Percentiles rank a stretch among this genome's conserved stretches.
Conservation (phyloP, 768 basidiomycete genomes). For the Plicaturopsis crispa region DNA sequence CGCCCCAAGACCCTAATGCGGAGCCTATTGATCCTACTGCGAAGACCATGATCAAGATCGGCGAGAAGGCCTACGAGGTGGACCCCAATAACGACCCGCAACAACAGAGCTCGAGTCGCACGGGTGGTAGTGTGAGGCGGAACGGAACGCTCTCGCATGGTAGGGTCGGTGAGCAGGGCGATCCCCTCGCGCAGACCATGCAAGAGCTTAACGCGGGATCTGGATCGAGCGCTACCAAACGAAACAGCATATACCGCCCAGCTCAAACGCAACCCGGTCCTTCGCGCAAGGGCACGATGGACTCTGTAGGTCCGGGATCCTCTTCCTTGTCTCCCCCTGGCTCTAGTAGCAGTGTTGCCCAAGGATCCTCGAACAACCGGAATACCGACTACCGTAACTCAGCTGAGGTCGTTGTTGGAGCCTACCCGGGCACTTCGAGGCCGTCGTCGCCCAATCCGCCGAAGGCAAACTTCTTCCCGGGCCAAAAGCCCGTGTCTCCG, state of each 20-base stretch:
- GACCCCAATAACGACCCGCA: conserved; percentile 65
- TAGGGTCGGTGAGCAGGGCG: conserved; percentile 32
- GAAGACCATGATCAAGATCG: conserved; percentile 65
- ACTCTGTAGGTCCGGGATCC: conserved; percentile 13
- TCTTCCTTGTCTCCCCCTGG: conserved; percentile 33
- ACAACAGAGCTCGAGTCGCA: no score
- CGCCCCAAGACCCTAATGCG: conserved; percentile 39
- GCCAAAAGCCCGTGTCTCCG: conserved; percentile 19
- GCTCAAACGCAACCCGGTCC: conserved; percentile 10
- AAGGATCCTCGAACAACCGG: conserved; percentile 27
- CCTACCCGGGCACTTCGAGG: conserved; percentile 62
- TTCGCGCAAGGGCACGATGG: conserved; percentile 17
- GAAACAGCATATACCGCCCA: conserved; percentile 17
- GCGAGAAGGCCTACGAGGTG: conserved; percentile 57
- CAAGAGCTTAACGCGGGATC: conserved; percentile 35
- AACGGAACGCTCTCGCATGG: conserved; percentile 10
- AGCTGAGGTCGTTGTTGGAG: conserved; percentile 74
- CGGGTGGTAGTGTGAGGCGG: neutral
- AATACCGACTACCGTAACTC: conserved; percentile 76
- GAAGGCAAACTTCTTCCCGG: conserved; percentile 69
- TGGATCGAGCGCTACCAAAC: conserved; percentile 6
- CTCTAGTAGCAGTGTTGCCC: conserved; percentile 12
- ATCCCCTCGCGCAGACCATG: conserved; percentile 63
- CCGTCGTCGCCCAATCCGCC: conserved; percentile 69
- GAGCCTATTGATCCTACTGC: conserved; percentile 60